Base-by-base conservation (phyloP, 2,329 filamentous ascomycete species). In the Colletotrichum sp. region DNA sequence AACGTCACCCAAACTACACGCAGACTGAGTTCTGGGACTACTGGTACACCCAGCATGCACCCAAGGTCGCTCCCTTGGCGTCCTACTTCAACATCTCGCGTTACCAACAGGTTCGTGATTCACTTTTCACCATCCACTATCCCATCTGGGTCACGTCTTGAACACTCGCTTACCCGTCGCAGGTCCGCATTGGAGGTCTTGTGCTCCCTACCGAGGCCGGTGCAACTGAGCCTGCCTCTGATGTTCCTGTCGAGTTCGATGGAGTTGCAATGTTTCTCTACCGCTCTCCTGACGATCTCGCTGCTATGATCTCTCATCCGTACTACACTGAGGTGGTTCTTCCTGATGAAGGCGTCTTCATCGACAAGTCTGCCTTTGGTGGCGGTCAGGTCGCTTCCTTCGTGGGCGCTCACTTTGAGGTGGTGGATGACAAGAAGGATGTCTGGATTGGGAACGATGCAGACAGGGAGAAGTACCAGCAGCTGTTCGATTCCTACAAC, bases 231-330 rank as follows among this genome's bases (percentile, higher is more conserved):
- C 81, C 80, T 0, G 68, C 69, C 0, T 81, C 80, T 1, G 73
- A 69, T n/a, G 32, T 78, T 3, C 78, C 79, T 0, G 79, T 82
- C 2, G 78, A 81, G 9, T 82, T 82, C 48, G 80, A 82, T 4
- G 81, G 81, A 1, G 79, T 83, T 16, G 81, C 81, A n/a, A 78
- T 83, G 79, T 83, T 83, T 32, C 63, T 82, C 0, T 82, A 82
- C 36, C 59, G 78, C 28, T 77, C 78, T 1, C 32, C 80, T 2
- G 79, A 81, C 3, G 76, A 76, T 1, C 32, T 83, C 25, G 63
- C 74, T 2, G 80, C 71, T 0, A 80, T 82, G 78, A 72, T 82
- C 22, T 74, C 81, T 0, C 81, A 83, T 5, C 80, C 81, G 7
- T 83, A 83, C 75, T 83, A 82, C 64, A 6, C 78, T 5, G 76